Conservation (phyloP, 495 filamentous ascomycete genomes). For the Lindgomyces ingoldianus region DNA sequence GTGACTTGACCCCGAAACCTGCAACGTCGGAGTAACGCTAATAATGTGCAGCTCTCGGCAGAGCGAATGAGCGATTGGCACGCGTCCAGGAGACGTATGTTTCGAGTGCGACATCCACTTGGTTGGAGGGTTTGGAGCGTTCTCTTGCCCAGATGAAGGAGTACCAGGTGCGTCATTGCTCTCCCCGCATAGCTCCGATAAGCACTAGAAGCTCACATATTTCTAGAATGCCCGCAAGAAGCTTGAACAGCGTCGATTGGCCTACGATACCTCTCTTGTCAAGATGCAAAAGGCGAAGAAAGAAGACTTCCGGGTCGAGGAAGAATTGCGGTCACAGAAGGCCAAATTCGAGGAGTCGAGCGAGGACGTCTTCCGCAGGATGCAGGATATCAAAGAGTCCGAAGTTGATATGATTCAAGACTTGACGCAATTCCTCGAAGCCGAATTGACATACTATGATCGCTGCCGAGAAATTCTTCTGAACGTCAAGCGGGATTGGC, state of each 20-base stretch:
- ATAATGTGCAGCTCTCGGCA: constrained; percentile 38
- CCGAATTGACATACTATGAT: constrained; percentile 89
- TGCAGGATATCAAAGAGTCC: constrained; percentile 95
- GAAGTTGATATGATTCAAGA: constrained; percentile 84
- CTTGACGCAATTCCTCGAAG: constrained; percentile 78
- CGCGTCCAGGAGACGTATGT: constrained; percentile 85
- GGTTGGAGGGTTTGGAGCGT: constrained; percentile 89
- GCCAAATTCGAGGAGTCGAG: constrained; percentile 95
- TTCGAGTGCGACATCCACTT: constrained; percentile 76
- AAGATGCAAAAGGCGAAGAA: constrained; percentile 95
- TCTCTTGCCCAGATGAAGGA: constrained; percentile 96
- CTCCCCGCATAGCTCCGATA: neutral
- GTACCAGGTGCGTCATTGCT: constrained; percentile 67
- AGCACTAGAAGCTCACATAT: constrained; percentile 6
- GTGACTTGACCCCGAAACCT: neutral
- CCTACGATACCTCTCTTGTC: constrained; percentile 84
- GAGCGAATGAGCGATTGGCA: constrained; percentile 80
- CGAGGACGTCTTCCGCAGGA: constrained; percentile 88
- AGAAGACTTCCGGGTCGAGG: constrained; percentile 90
- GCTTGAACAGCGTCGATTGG: constrained; percentile 85
- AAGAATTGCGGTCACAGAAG: constrained; percentile 88
- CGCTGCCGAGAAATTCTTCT: constrained; percentile 75
- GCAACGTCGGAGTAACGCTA: neutral
- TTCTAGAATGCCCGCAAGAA: constrained; percentile 81
- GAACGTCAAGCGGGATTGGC: constrained; percentile 69